Conservation (phyloP, 2,329 filamentous ascomycete species). For the Apiospora hydei region DNA sequence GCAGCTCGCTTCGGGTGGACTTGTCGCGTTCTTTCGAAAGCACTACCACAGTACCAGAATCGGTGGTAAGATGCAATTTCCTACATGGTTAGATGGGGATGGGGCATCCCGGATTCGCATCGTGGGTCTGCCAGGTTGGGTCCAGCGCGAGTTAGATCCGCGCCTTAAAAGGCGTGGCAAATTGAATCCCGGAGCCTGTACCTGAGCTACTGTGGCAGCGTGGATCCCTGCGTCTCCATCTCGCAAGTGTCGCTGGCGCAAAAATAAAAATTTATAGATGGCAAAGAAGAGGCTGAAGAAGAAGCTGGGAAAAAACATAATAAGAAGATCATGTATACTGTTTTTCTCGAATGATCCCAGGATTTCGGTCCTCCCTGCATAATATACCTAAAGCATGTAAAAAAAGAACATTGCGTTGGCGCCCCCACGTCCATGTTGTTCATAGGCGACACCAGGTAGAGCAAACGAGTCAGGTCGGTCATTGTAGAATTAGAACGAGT, state of each 20-base stretch:
- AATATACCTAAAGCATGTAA: background rate
- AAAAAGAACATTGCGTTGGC: too few relatives aligned
- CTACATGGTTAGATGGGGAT: background rate
- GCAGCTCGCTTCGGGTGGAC: background rate
- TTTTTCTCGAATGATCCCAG: background rate
- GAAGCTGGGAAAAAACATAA: background rate
- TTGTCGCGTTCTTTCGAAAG: background rate
- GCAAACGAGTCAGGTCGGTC: background rate
- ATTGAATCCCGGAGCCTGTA: background rate
- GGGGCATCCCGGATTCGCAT: slow-evolving; percentile 11
- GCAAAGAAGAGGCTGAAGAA: background rate
- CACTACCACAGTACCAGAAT: background rate
- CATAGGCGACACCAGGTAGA: background rate
- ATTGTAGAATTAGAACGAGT: background rate
- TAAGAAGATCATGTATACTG: too few relatives aligned
- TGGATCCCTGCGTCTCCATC: slow-evolving; percentile 1
- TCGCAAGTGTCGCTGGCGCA: background rate
- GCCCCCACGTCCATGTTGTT: too few relatives aligned
- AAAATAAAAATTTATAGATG: background rate
- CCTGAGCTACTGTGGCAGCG: background rate
- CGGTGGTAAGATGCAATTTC: slow-evolving; percentile 1
- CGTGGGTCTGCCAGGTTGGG: slow-evolving; percentile 4
- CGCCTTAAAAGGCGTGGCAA: slow-evolving; percentile 19
- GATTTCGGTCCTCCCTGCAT: background rate
- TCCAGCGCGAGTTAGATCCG: background rate